These are phyloP conservation scores for Magnaporthales sp. DNA, from an alignment of 2,329 filamentous ascomycete species.

Conservation along the genomic window DNA sequence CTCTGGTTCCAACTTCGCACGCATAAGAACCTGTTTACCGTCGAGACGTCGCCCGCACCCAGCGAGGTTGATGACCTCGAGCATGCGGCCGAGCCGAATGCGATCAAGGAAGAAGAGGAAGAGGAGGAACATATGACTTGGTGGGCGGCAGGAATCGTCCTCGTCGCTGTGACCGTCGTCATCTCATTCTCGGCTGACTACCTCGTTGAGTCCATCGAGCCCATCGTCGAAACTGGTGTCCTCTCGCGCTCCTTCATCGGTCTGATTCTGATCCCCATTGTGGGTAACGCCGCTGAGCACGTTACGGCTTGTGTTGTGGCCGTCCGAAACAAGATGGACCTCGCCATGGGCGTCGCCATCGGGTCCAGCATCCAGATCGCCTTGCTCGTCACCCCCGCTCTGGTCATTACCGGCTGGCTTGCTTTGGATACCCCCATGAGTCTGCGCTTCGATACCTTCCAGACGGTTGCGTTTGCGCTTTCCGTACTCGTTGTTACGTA, in stretches of 20 bases:
- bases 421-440: conserved; percentile 65
- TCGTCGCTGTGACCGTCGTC: conserved; percentile 60
- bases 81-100: conserved; percentile 8
- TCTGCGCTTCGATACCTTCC: conserved; percentile 72
- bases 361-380: conserved; percentile 79
- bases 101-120: conserved; percentile 25
- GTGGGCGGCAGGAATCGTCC: conserved; percentile 53
- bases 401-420: conserved; percentile 73
- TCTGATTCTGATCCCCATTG: conserved; percentile 71
- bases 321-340: conserved; percentile 66
- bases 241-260: conserved; percentile 70
- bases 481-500: conserved; percentile 69
- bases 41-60: conserved; percentile 11
- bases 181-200: conserved; percentile 77
- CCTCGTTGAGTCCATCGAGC: conserved; percentile 65
- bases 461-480: conserved; percentile 70
- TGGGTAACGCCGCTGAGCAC: conserved; percentile 77
- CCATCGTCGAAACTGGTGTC: conserved; percentile 48
- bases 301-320: conserved; percentile 76
- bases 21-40: conserved; percentile 58
- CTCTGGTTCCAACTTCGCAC: conserved; percentile 71
- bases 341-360: conserved; percentile 72
- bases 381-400: conserved; percentile 69
- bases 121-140: conserved; percentile 49
- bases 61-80: conserved; percentile 11